Conservation (phyloP, 306 rosid species). For the Hylodesmum podocarpum region DNA sequence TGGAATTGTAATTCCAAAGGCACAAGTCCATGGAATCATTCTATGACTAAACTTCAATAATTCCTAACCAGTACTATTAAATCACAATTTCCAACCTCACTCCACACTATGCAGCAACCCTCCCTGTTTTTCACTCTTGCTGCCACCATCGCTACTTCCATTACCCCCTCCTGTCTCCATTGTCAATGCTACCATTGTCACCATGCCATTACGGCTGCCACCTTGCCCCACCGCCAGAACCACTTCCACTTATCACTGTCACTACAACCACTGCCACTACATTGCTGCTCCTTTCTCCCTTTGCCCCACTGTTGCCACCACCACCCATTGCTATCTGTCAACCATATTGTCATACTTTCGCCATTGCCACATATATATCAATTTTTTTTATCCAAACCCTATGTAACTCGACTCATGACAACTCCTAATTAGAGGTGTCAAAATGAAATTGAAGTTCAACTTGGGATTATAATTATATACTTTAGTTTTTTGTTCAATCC, state of each 20-base stretch:
- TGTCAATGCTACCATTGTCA: neutral
- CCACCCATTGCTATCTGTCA: neutral
- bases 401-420: neutral
- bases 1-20: neutral
- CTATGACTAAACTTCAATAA: neutral
- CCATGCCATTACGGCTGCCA: too few relatives aligned
- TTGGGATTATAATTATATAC: neutral
- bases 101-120: neutral
- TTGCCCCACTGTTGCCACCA: neutral
- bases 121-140: neutral
- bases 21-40: neutral
- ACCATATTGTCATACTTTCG: neutral
- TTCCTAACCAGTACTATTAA: neutral
- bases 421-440: neutral
- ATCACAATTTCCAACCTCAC: neutral
- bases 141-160: neutral
- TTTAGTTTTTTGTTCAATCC: neutral
- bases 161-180: neutral
- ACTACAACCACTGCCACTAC: neutral
- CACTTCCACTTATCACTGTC: neutral
- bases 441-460: neutral
- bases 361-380: neutral
- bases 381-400: neutral
- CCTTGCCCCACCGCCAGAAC: neutral
- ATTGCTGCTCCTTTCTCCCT: neutral